phyloP scores from a whole-genome alignment of 2,329 filamentous ascomycete genomes.

The Sclerotinia sclerotiorum region DNA sequence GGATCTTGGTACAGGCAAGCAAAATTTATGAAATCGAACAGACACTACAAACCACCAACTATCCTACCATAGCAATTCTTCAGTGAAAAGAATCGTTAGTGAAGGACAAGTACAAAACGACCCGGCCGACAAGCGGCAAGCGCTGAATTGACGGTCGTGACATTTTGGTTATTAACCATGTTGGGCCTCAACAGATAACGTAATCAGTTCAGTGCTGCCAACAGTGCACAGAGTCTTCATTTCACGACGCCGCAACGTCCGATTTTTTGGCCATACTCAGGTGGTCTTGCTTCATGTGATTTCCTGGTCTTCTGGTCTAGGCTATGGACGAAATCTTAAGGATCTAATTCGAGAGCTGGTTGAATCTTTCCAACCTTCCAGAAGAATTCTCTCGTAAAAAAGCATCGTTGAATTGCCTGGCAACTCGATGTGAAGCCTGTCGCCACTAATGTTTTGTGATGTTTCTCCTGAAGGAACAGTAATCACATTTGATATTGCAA shows the following conservation, averaged over 20 bases:
- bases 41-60: neutral
- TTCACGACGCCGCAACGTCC: neutral
- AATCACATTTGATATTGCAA: neutral
- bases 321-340: neutral
- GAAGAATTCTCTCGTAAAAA: neutral
- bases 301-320: neutral
- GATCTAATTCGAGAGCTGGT: neutral
- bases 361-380: neutral
- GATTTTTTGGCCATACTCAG: slow-evolving; percentile 4
- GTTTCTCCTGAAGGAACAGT: neutral
- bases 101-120: neutral
- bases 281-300: neutral
- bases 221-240: neutral
- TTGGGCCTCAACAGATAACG: slow-evolving; percentile 5
- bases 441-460: neutral
- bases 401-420: neutral
- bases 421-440: neutral
- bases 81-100: neutral
- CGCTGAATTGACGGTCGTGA: slow-evolving; percentile 2
- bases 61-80: neutral
- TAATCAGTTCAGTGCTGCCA: slow-evolving; percentile 9
- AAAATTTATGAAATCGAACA: neutral
- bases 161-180: neutral
- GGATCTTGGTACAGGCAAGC: neutral
- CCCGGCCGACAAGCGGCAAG: slow-evolving; percentile 17